Conservation (phyloP, 2,329 filamentous ascomycete species). For the Teratosphaeria nubilosa region DNA sequence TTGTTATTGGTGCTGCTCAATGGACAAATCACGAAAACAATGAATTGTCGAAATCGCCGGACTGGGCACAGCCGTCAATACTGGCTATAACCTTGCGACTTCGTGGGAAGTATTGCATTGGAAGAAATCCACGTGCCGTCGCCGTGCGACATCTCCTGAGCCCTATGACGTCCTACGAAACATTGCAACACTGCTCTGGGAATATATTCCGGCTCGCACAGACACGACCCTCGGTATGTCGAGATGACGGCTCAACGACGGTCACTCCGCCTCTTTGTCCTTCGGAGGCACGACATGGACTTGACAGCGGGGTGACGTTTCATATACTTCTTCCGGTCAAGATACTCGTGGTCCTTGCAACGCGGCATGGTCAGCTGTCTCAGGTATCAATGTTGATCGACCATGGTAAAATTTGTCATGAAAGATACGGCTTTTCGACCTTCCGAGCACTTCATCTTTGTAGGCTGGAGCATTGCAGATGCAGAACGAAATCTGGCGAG, state of each 20-base stretch:
- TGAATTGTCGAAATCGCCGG: not conserved
- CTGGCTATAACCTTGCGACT: not conserved
- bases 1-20: not conserved
- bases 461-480: not conserved
- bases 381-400: not conserved
- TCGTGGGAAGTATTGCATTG: not conserved
- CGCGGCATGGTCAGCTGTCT: not conserved
- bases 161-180: not conserved
- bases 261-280: not conserved
- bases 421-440: not conserved
- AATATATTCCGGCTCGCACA: not conserved
- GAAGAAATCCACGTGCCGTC: not conserved
- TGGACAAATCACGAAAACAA: not conserved
- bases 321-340: not conserved
- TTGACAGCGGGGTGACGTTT: not conserved
- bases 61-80: not conserved
- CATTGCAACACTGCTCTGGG: not conserved
- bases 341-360: not conserved
- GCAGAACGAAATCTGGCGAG: not conserved
- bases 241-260: not conserved
- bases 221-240: not conserved
- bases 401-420: not conserved
- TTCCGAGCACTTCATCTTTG: not conserved
- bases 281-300: not conserved
- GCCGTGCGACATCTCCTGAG: not conserved